Evolutionary conservation across 345 rosid genomes (phyloP).

Genomic region (Hirschfeldia incana): DNA sequence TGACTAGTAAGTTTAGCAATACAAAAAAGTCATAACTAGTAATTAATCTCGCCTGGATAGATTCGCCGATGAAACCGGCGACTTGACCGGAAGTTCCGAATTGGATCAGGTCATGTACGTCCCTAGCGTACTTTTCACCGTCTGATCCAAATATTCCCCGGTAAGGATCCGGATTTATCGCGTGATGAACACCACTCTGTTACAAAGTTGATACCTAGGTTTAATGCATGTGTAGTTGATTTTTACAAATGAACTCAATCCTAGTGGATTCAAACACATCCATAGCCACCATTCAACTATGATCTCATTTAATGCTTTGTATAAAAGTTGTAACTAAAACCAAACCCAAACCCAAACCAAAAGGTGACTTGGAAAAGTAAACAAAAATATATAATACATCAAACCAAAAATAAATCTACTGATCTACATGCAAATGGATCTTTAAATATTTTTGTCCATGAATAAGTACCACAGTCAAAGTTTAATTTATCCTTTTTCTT

Average conservation of each 20-base stretch:
- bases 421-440: not conserved
- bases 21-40: not conserved
- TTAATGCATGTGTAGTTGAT: not conserved
- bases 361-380: not conserved
- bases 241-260: not conserved
- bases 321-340: too few relatives aligned
- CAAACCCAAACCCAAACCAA: not conserved
- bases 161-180: conserved; percentile 92
- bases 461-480: not conserved
- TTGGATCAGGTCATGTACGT: conserved; percentile 71
- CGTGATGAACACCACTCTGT: conserved; percentile 94
- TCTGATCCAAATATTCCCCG: conserved; percentile 87
- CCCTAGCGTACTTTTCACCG: conserved; percentile 78
- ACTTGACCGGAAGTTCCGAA: conserved; percentile 82
- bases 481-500: not conserved
- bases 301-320: not conserved
- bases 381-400: not conserved
- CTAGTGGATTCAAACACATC: not conserved
- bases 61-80: conserved; percentile 84
- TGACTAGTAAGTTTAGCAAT: too few relatives aligned
- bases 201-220: conserved; percentile 2
- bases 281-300: not conserved
- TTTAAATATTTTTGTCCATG: not conserved
- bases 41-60: conserved; percentile 61
- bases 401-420: not conserved